phyloP scores from a whole-genome alignment of 805 yeast genomes.

The Zygosaccharomyces siamensis region DNA sequence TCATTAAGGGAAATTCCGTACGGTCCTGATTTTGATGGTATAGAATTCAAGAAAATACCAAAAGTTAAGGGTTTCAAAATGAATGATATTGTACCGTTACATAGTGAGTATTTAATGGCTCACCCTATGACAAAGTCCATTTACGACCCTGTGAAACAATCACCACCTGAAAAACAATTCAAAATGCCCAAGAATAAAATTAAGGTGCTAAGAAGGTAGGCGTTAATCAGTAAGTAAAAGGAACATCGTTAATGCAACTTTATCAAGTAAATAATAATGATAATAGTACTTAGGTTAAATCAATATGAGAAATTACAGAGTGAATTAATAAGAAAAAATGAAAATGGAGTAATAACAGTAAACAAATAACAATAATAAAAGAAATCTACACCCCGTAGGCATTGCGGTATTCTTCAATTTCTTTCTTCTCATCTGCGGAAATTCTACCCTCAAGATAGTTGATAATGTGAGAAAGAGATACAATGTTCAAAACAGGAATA shows the following conservation, averaged over 20 bases:
- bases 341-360: neutral
- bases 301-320: constrained; percentile 4
- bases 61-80: constrained; percentile 80
- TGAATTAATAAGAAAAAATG: neutral
- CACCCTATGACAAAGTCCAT: constrained; percentile 75
- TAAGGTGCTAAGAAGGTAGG: constrained; percentile 33
- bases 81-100: constrained; percentile 86
- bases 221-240: constrained; percentile 2
- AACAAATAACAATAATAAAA: neutral
- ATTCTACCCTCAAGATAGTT: constrained; percentile 53
- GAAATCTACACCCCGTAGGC: constrained; percentile 34
- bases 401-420: constrained; percentile 53
- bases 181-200: constrained; percentile 32
- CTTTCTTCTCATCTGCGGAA: constrained; percentile 50
- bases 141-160: constrained; percentile 51
- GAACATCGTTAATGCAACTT: constrained; percentile 7
- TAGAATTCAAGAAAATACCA: constrained; percentile 59
- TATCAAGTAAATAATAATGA: constrained; percentile 10
- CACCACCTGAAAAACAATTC: constrained; percentile 34
- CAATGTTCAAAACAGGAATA: constrained; percentile 82
- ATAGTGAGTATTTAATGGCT: constrained; percentile 71
- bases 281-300: constrained; percentile 8
- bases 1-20: constrained; percentile 61
- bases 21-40: constrained; percentile 57
- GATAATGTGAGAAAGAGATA: constrained; percentile 70